These are phyloP conservation scores for Tothia fuscella DNA, from an alignment of 2,329 filamentous ascomycete genomes.

Conservation along the genomic window DNA sequence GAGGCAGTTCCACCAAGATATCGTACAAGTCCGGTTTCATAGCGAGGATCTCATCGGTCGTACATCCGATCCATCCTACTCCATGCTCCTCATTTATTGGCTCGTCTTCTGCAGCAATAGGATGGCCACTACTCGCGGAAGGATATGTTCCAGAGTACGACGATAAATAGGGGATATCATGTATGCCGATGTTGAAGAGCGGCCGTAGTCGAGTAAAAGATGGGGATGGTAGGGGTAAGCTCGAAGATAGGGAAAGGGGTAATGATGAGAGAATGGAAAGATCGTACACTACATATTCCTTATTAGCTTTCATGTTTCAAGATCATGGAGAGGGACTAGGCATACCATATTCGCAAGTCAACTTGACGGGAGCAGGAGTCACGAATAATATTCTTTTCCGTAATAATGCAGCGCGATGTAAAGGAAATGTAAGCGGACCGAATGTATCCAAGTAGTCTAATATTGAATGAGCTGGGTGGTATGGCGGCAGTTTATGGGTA, in stretches of 20 bases:
- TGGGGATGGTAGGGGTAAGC: slow-evolving; percentile 51
- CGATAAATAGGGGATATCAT: slow-evolving; percentile 52
- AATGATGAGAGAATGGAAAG: slow-evolving; percentile 88
- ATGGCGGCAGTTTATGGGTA: slow-evolving; percentile 57
- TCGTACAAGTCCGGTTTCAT: slow-evolving; percentile 85
- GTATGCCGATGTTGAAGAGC: slow-evolving; percentile 86
- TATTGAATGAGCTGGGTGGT: slow-evolving; percentile 80
- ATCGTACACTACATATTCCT: slow-evolving; percentile 62
- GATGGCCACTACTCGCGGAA: slow-evolving; percentile 19
- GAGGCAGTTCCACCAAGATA: slow-evolving; percentile 70
- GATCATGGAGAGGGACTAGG: slow-evolving; percentile 12
- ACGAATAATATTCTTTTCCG: slow-evolving; percentile 82
- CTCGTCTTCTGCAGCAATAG: slow-evolving; percentile 29
- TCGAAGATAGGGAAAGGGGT: slow-evolving; percentile 58
- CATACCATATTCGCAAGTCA: slow-evolving; percentile 81
- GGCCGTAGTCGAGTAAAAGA: slow-evolving; percentile 57
- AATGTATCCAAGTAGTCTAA: slow-evolving; percentile 67
- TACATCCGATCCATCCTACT: slow-evolving; percentile 80
- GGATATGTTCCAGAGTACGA: neutral
- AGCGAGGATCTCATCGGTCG: slow-evolving; percentile 83
- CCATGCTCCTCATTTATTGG: slow-evolving; percentile 33
- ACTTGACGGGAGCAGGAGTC: slow-evolving; percentile 72
- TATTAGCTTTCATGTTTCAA: slow-evolving; percentile 7
- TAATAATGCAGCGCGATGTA: slow-evolving; percentile 76
- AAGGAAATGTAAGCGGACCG: slow-evolving; percentile 81